These are phyloP conservation scores for Sporopachydermia quercuum DNA, from an alignment of 805 yeast species.

Conservation along the genomic window DNA sequence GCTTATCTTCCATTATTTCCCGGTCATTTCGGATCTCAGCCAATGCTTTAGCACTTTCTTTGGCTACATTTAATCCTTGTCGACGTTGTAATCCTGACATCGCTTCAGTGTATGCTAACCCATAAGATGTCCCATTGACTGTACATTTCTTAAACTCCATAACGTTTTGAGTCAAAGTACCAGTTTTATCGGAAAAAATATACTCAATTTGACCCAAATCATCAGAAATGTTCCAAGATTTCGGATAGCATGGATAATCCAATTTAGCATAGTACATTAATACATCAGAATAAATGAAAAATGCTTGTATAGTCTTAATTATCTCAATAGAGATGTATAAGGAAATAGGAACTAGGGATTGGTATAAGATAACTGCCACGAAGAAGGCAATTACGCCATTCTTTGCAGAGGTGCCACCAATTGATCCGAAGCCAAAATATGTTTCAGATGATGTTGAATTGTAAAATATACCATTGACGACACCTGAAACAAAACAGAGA, in stretches of 20 bases:
- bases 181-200: slow-evolving; percentile 72
- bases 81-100: slow-evolving; percentile 57
- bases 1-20: slow-evolving; percentile 29
- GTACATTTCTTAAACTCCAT: slow-evolving; percentile 76
- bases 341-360: slow-evolving; percentile 68
- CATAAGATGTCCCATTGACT: slow-evolving; percentile 51
- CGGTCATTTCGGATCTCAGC: slow-evolving; percentile 27
- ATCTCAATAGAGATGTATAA: slow-evolving; percentile 67
- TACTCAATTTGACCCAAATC: slow-evolving; percentile 77
- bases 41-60: slow-evolving; percentile 28
- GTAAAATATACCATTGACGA: slow-evolving; percentile 55
- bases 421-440: slow-evolving; percentile 47
- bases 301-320: slow-evolving; percentile 64
- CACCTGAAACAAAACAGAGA: slow-evolving; percentile 53
- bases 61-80: slow-evolving; percentile 43
- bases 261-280: slow-evolving; percentile 53
- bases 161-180: slow-evolving; percentile 68
- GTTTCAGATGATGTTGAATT: slow-evolving; percentile 29
- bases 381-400: slow-evolving; percentile 58
- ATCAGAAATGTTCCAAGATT: slow-evolving; percentile 73
- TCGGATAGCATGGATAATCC: slow-evolving; percentile 68
- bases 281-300: slow-evolving; percentile 54
- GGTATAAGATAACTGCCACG: slow-evolving; percentile 60
- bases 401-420: slow-evolving; percentile 41
- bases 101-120: slow-evolving; percentile 68